Conservation (phyloP, 148 eudicot genomes). For the Rhododendron ovatum region DNA sequence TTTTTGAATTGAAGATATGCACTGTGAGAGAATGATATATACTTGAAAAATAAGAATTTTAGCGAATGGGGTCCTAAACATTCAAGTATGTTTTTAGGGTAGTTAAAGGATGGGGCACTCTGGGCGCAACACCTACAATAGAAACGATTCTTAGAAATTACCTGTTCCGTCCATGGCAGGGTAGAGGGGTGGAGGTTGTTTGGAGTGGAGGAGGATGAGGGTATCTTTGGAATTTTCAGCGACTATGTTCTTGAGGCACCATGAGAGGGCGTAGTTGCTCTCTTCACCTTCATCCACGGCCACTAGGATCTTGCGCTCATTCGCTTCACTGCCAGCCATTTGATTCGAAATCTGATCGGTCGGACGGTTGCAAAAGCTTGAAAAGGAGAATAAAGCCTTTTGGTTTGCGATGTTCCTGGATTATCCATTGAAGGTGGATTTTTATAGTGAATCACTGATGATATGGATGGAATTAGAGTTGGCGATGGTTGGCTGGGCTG, state of each 20-base stretch:
- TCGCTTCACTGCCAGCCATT: background rate
- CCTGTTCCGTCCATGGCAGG: slow-evolving; percentile 46
- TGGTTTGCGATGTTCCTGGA: background rate
- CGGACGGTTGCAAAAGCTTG: background rate
- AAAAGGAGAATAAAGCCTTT: background rate
- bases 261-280: slow-evolving; percentile 18
- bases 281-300: slow-evolving; percentile 22
- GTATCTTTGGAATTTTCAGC: slow-evolving; percentile 24
- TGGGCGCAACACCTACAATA: too few species aligned
- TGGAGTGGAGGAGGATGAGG: slow-evolving; percentile 58
- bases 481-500: background rate
- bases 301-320: slow-evolving; percentile 14
- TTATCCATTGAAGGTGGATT: background rate
- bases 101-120: too few species aligned
- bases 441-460: background rate
- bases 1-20: too few species aligned
- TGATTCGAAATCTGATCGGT: background rate
- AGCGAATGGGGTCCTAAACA: too few species aligned
- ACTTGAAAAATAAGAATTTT: too few species aligned
- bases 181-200: slow-evolving; percentile 34
- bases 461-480: background rate
- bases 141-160: slow-evolving; percentile 1
- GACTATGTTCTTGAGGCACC: slow-evolving; percentile 47
- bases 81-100: too few species aligned
- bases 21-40: too few species aligned